phyloP scores from a whole-genome alignment of 148 eudicot genomes.

The Rhododendron vialii region DNA sequence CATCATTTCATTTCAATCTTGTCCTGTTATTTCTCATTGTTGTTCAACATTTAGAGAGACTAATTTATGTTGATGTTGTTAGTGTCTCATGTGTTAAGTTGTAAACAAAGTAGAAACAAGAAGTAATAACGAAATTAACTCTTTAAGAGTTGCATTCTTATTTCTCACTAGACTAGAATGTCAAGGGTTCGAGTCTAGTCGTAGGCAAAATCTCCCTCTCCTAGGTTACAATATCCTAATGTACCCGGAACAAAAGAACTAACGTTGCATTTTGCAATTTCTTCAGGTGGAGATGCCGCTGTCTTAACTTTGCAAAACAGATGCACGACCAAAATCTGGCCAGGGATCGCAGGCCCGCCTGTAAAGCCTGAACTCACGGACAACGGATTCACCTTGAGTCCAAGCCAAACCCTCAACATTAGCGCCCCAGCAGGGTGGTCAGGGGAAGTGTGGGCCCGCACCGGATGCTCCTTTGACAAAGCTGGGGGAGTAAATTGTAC shows the following conservation, averaged over 20 bases:
- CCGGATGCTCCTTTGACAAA: conserved; percentile 23
- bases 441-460: conserved; percentile 33
- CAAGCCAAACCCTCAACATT: background rate
- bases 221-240: background rate
- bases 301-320: conserved; percentile 30
- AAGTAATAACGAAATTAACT: background rate
- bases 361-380: conserved; percentile 4
- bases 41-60: background rate
- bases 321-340: conserved; percentile 30
- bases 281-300: conserved; percentile 23
- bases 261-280: background rate
- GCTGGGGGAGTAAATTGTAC: conserved; percentile 22
- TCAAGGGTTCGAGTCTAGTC: background rate
- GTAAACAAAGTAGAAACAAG: background rate
- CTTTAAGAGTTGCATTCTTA: background rate
- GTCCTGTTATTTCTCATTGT: background rate
- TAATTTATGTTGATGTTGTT: background rate
- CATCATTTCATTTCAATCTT: background rate
- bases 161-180: background rate
- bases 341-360: conserved; percentile 17
- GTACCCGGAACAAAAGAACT: background rate
- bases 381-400: conserved; percentile 18
- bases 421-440: conserved; percentile 30
- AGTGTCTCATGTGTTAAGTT: background rate
- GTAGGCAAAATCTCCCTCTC: background rate